Evolutionary conservation across 805 yeast species (phyloP), one percentile per base, ranked within the genome.

Genomic region (Cyberlindnera veronae): DNA sequence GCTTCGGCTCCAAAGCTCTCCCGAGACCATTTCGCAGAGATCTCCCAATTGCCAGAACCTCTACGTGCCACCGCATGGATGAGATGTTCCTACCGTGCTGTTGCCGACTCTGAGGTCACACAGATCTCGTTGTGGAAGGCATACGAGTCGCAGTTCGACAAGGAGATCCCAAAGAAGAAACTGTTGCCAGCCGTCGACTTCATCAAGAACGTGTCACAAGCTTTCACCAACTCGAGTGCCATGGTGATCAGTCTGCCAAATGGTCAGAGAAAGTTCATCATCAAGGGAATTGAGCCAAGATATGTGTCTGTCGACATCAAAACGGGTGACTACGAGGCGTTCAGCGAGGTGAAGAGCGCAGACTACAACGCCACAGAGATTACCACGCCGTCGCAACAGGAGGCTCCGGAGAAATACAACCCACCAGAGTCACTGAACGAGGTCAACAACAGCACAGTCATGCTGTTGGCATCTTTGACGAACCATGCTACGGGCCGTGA

Each of bases 101-200:
- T 71, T 32, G 67, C 75, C 10, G 79, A 73, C 8, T 88, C 91
- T 4, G 96, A 89, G 57, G 96, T 90, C 10, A 89, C 97, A 1
- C 99, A 93, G 64, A 90, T 93, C 19, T 84, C 95, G 15, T 72
- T 93, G 32, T 93, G 99, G 99, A 87, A 89, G 61, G 79, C 95
- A 1, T 93, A 93, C 64, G 98, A 93, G 61, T 68, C 79, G 12
- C 93, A 84, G 59, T 93, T 93, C 55, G 83, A 83, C 45, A 74
- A 73, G 39, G 76, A 75, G 39, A 68, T 68, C 3, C 63, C 67
- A 53, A 70, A 76, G 28, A 69, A 73, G 41, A 76, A 79, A 50
- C 66, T 91, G 36, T 70, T 91, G 23, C 95, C 96, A 1, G 99
- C 99, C 0, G 97, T 93, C 11, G 98, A 93, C 50, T 93, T 93